Evolutionary conservation across 805 yeast genomes (phyloP).

Genomic region (Saturnispora saitoi): DNA sequence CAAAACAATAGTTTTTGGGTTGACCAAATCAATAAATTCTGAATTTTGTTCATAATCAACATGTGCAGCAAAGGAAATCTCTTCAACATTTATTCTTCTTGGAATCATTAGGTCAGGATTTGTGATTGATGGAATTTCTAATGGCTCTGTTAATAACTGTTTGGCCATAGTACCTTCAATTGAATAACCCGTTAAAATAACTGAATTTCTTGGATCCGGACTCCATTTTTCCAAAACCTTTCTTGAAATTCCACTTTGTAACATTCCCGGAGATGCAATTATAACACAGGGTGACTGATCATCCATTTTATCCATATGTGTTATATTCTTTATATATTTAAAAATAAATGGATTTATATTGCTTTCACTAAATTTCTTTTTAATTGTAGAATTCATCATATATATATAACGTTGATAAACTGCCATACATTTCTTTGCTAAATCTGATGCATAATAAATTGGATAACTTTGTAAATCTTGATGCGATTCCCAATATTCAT

Average conservation of each 20-base stretch:
- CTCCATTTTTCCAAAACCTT: slow-evolving; percentile 93
- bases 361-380: slow-evolving; percentile 66
- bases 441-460: slow-evolving; percentile 82
- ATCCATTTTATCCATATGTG: slow-evolving; percentile 74
- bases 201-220: slow-evolving; percentile 86
- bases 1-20: slow-evolving; percentile 75
- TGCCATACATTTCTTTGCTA: slow-evolving; percentile 94
- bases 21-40: slow-evolving; percentile 80
- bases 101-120: slow-evolving; percentile 82
- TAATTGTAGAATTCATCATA: slow-evolving; percentile 92
- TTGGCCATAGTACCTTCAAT: slow-evolving; percentile 99
- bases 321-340: slow-evolving; percentile 71
- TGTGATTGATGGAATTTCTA: slow-evolving; percentile 73
- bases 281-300: slow-evolving; percentile 95
- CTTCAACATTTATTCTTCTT: slow-evolving; percentile 79
- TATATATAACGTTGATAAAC: slow-evolving; percentile 94
- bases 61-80: slow-evolving; percentile 98
- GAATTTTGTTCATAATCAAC: slow-evolving; percentile 93
- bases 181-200: slow-evolving; percentile 90
- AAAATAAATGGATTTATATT: slow-evolving; percentile 86
- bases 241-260: slow-evolving; percentile 91
- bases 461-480: slow-evolving; percentile 75
- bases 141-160: slow-evolving; percentile 77
- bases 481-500: slow-evolving; percentile 88
- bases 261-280: slow-evolving; percentile 97